These are phyloP conservation scores for Rhodotorula sp. DNA, from an alignment of 1,284 basidiomycete genomes.

Conservation along the genomic window DNA sequence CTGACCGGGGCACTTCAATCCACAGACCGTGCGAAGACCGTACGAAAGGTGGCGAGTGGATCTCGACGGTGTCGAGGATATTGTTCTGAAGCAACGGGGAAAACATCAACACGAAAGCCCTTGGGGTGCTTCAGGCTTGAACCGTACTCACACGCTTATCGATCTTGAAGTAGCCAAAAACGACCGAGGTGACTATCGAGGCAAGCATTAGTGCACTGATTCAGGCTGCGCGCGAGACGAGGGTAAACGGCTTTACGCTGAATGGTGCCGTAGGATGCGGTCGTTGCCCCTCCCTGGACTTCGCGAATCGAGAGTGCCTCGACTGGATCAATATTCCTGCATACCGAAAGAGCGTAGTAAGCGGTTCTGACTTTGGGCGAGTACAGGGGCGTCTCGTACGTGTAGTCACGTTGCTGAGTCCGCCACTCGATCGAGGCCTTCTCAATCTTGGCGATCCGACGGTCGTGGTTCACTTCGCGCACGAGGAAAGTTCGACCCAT, in stretches of 20 bases:
- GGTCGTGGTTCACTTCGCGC: conserved; percentile 76
- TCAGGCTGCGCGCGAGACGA: background rate
- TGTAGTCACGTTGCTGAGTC: conserved; percentile 58
- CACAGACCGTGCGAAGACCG: conserved; percentile 75
- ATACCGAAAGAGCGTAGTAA: background rate
- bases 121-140: too few species aligned
- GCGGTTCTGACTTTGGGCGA: background rate
- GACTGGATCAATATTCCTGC: conserved; percentile 71
- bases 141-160: conserved; percentile 43
- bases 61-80: conserved; percentile 74
- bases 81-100: conserved; percentile 45
- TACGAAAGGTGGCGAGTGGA: conserved; percentile 76
- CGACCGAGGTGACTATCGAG: conserved; percentile 59
- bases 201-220: too few species aligned
- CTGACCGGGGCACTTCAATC: conserved; percentile 72
- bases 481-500: conserved; percentile 71
- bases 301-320: conserved; percentile 74
- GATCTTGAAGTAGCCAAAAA: conserved; percentile 59
- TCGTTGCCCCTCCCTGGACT: conserved; percentile 60
- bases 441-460: conserved; percentile 66
- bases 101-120: background rate
- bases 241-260: conserved; percentile 48
- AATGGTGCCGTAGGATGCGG: conserved; percentile 73
- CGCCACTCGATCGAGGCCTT: conserved; percentile 77
- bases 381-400: conserved; percentile 18